Evolutionary conservation across 768 basidiomycete genomes (phyloP), one percentile per base, ranked within the genome.

Genomic region (Ramaria rubella): DNA sequence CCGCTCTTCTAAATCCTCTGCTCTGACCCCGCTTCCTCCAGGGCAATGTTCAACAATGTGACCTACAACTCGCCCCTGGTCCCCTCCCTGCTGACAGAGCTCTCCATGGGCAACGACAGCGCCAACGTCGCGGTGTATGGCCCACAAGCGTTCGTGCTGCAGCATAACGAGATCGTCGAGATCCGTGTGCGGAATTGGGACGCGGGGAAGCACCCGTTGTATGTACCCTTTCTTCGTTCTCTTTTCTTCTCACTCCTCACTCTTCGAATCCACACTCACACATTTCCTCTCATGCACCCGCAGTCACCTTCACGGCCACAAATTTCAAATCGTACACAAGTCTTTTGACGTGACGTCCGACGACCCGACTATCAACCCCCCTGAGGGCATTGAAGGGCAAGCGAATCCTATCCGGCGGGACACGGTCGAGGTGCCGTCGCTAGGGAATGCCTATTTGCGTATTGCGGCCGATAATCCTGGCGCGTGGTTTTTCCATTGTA

Each of bases 391-490:
- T 23, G 88, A 92, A 70, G 84, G 81, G 14, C 87, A 91, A 63
- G 67, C 73, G 1, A 99, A 98, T 72, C 95, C 94, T 2, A 82
- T 94, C 65, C 83, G 92, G n/a, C 80, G 95, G 38, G 95, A 99
- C 69, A 94, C 92, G 0, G 74, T 95, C 15, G 79, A 83, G 56
- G 81, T 96, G 50, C 86, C 88, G 3, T 77, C 82, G 3, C 77
- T 76, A 58, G 70, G 79, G 19, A 83, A 83, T 3, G 87, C 79
- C 11, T 88, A 87, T 0, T 71, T 99, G 44, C 82, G 92, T 21
- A 70, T 94, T 63, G 73, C 85, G 46, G 90, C 91, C 1, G 90
- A 98, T 68, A 98, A 98, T 70, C 95, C 95, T 1, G 95, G 95
- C 11, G 84, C 80, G 7, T 94, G 91, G 88, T 69, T 92, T 60